A percentile compares a stretch with the other conserved stretches of the same genome.
phyloP scores from a whole-genome alignment of 768 basidiomycete genomes.

The Porphyrellus cyaneotinctus region DNA sequence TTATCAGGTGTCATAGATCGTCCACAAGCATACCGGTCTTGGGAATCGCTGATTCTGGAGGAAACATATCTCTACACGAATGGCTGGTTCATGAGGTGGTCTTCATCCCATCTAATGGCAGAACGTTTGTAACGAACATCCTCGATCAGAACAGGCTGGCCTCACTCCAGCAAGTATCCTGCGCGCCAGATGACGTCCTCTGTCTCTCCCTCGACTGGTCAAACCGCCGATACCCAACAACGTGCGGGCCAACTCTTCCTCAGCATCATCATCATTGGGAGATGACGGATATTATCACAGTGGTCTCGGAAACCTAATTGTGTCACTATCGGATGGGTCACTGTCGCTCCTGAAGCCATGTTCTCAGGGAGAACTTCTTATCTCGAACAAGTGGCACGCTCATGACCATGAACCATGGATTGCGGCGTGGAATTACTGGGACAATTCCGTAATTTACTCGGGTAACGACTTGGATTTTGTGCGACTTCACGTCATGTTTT shows the following conservation, averaged over 20 bases:
- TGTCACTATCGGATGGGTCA: constrained; percentile 79
- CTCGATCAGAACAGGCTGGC: constrained; percentile 38
- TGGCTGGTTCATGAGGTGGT: constrained; percentile 49
- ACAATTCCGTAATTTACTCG: constrained; percentile 75
- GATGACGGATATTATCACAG: constrained; percentile 30
- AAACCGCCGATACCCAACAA: constrained; percentile 51
- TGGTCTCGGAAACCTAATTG: constrained; percentile 55
- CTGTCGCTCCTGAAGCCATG: constrained; percentile 56
- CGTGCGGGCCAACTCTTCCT: constrained; percentile 34
- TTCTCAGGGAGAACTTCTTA: constrained; percentile 40
- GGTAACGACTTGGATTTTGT: constrained; percentile 43
- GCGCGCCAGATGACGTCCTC: constrained; percentile 53
- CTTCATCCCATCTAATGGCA: neutral
- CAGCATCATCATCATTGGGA: neutral
- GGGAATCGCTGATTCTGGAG: constrained; percentile 83
- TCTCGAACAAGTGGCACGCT: constrained; percentile 69
- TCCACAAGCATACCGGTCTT: constrained; percentile 44
- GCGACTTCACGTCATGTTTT: neutral
- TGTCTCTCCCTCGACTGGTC: constrained; percentile 96
- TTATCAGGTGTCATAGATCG: constrained; percentile 55
- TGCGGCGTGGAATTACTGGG: constrained; percentile 87
- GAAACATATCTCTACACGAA: constrained; percentile 61
- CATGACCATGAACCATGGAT: constrained; percentile 97
- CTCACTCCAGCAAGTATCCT: constrained; percentile 41
- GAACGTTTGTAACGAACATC: neutral